Evolutionary conservation across 371 early-diverging fungal genomes (phyloP), one percentile per base, ranked within the genome.

Genomic region (Capillidium rhysosporum): DNA sequence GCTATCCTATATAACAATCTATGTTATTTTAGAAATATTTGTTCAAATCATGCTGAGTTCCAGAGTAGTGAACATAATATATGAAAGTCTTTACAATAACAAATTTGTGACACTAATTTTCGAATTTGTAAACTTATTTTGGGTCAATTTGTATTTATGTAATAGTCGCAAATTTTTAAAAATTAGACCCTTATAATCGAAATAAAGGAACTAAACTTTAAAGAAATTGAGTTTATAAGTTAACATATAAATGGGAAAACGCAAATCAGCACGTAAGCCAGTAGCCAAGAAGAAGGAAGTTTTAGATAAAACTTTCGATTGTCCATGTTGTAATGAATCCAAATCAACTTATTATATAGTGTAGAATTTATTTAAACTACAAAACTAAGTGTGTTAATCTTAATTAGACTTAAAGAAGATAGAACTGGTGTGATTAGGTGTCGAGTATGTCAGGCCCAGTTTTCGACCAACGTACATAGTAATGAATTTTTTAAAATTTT

Each of bases 171-270:
- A n/a, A n/a, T n/a, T n/a, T n/a, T n/a, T n/a, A n/a, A n/a, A n/a
- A n/a, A n/a, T n/a, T n/a, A n/a, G n/a, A n/a, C n/a, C n/a, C n/a
- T n/a, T n/a, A n/a, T n/a, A n/a, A n/a, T n/a, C n/a, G n/a, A n/a
- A n/a, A n/a, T n/a, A n/a, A n/a, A n/a, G n/a, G n/a, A n/a, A n/a
- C n/a, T n/a, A n/a, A n/a, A n/a, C n/a, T n/a, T n/a, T n/a, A n/a
- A n/a, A n/a, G n/a, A n/a, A n/a, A n/a, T n/a, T n/a, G n/a, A n/a
- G n/a, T n/a, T n/a, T n/a, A n/a, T n/a, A n/a, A n/a, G n/a, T n/a
- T n/a, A n/a, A n/a, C n/a, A n/a, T n/a, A n/a, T n/a, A 34, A 12
- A 82, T 80, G 92, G 94, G 91, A 56, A 93, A 93, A 70, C 75
- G 91, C 58, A 89, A 89, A 69, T 71, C 77, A 39, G 73, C 77